Evolutionary conservation across 768 basidiomycete species (phyloP).

Genomic region (Xanthoconium stramineum): DNA sequence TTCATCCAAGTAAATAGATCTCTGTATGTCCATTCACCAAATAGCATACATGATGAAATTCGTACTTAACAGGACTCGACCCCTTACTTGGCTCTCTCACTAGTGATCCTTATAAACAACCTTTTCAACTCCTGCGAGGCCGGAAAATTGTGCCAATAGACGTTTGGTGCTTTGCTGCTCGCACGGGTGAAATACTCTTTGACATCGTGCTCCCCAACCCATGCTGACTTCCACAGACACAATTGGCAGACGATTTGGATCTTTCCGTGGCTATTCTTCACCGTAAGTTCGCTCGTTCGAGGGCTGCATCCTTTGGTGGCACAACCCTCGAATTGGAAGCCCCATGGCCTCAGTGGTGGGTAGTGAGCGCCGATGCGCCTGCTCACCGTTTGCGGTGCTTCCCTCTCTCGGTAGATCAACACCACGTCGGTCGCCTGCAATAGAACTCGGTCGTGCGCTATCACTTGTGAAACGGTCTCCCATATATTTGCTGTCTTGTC

Average conservation of each 20-base stretch:
- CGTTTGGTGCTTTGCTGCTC: not conserved
- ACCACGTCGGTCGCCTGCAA: not conserved
- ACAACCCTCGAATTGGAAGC: not conserved
- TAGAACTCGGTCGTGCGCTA: not conserved
- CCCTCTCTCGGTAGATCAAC: not conserved
- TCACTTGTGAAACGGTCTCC: not conserved
- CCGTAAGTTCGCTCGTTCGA: not conserved
- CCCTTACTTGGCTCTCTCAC: too few relatives aligned
- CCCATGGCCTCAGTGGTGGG: not conserved
- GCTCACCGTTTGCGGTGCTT: too few relatives aligned
- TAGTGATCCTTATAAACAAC: not conserved
- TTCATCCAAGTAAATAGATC: too few relatives aligned
- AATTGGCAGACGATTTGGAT: not conserved
- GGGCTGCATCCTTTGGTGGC: not conserved
- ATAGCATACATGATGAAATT: too few relatives aligned
- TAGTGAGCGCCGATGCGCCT: not conserved
- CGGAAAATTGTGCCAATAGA: not conserved
- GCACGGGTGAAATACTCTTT: not conserved
- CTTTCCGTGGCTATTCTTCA: not conserved
- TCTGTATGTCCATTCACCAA: too few relatives aligned
- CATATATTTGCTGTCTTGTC: not conserved
- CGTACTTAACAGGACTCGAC: too few relatives aligned
- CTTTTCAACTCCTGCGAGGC: not conserved
- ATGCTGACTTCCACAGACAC: not conserved
- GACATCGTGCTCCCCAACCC: not conserved